Evolutionary conservation across 2,329 filamentous ascomycete species (phyloP).

Genomic region (Capronia americana): DNA sequence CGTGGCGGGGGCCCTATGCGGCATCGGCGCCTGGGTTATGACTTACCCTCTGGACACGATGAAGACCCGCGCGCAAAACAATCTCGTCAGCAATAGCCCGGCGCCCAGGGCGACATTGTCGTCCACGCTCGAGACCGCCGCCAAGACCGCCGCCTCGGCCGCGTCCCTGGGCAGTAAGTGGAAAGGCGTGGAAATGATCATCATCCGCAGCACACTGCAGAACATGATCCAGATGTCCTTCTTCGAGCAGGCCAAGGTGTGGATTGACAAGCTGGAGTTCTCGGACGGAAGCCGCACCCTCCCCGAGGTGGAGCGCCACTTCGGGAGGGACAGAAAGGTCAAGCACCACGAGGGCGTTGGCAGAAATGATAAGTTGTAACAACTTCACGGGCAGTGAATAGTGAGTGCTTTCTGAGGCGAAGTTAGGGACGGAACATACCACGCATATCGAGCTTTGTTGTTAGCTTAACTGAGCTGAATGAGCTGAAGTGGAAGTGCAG

Average conservation of each 20-base stretch:
- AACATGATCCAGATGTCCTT: conserved; percentile 57
- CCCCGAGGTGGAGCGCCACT: conserved; percentile 38
- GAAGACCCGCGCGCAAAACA: conserved; percentile 57
- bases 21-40: conserved; percentile 56
- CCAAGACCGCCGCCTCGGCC: conserved; percentile 38
- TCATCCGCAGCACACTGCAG: conserved; percentile 54
- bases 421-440: neutral
- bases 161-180: conserved; percentile 54
- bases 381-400: too few relatives aligned
- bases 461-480: neutral
- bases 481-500: neutral
- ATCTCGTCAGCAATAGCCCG: conserved; percentile 46
- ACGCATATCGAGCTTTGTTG: neutral
- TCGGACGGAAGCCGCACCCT: conserved; percentile 37
- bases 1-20: conserved; percentile 55
- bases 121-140: conserved; percentile 17
- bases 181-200: conserved; percentile 56
- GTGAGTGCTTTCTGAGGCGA: neutral
- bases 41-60: conserved; percentile 57
- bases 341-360: neutral
- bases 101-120: conserved; percentile 6
- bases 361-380: conserved; percentile 33
- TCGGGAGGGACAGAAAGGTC: conserved; percentile 36
- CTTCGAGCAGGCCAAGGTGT: conserved; percentile 54
- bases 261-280: conserved; percentile 50